Base-by-base conservation (phyloP, 768 basidiomycete species). In the Naganishia kalamii region DNA sequence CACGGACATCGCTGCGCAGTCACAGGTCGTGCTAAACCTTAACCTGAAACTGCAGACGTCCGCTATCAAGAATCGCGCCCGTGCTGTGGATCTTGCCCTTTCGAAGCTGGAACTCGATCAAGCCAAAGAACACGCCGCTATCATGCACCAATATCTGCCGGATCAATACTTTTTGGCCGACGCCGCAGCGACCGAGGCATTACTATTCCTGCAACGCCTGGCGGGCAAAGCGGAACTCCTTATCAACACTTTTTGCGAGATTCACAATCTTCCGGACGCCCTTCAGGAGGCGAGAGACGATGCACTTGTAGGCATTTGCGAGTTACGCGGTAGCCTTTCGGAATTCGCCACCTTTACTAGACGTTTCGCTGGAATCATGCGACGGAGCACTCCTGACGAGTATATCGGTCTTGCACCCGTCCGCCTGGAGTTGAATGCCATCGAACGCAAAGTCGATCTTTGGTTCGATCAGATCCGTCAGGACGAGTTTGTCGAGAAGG, bases 1-100 rank as follows among this genome's bases (percentile, higher is more conserved):
- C 2, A 87, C 88, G 0, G 85, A 86, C 0, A 88, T 90, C 17
- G 87, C 85, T 15, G 89, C 87, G 0, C 92, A 97, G 72, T 88
- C 90, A 0, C 93, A 93, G 2, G 88, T 89, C 2, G 87, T 97
- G 82, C 87, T 98, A 83, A 91, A 92, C 49, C 81, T 96, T 60
- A 98, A 97, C 77, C 83, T 96, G 77, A 96, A 90, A 76, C 83
- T 99, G 5, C 94, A 98, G 76, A 89, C 89, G 0, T 84, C 91
- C 1, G 92, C 88, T 0, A 83, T 87, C 32, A 96, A 94, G 83
- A 89, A 89, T 69, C 93, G 94, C 71, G 87, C 89, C 5, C 87
- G 86, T 76, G 86, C 84, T 15, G 88, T 98, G 63, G 94, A 98
- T 66, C 83, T 93, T 19, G 96, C 97, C 74, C 80, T 97, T 71